phyloP scores from a whole-genome alignment of 345 rosid species.

The Clausena lansium region DNA sequence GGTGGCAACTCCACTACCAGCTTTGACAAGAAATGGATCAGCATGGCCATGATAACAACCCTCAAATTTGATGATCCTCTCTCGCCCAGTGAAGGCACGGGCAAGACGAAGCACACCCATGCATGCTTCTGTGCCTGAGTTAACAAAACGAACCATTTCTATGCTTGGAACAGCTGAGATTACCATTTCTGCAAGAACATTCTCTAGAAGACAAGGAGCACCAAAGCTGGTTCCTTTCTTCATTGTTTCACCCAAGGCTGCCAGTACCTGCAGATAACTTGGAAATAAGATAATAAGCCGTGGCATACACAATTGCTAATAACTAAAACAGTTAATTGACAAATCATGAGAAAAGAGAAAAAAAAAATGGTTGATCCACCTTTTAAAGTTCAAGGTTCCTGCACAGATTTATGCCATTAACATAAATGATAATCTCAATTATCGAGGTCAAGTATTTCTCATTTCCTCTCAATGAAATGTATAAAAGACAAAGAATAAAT shows the following conservation, averaged over 20 bases:
- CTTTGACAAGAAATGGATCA: slow-evolving; percentile 89
- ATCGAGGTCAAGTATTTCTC: not conserved
- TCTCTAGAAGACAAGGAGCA: slow-evolving; percentile 95
- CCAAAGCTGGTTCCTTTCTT: slow-evolving; percentile 99
- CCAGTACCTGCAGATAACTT: slow-evolving; percentile 58
- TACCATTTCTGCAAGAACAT: slow-evolving; percentile 84
- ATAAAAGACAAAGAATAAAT: not conserved
- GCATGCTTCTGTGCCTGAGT: slow-evolving; percentile 94
- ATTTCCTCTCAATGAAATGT: not conserved
- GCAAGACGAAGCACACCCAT: slow-evolving; percentile 95
- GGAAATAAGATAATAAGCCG: not conserved
- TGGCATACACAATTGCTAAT: not conserved
- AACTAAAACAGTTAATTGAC: not conserved
- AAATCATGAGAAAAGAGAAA: not conserved
- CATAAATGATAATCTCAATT: not conserved
- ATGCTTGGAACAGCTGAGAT: slow-evolving; percentile 91
- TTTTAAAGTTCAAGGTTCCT: not conserved
- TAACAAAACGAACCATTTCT: slow-evolving; percentile 94
- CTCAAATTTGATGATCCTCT: slow-evolving; percentile 81
- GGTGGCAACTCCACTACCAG: slow-evolving; percentile 98
- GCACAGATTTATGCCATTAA: not conserved
- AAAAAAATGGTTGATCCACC: not conserved
- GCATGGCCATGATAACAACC: slow-evolving; percentile 99
- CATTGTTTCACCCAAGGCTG: slow-evolving; percentile 85
- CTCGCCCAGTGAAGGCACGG: slow-evolving; percentile 76